Percentiles rank a stretch among this genome's conserved stretches.
Evolutionary conservation across 306 rosid genomes (phyloP).

Genomic region (Amphicarpaea edgeworthii): DNA sequence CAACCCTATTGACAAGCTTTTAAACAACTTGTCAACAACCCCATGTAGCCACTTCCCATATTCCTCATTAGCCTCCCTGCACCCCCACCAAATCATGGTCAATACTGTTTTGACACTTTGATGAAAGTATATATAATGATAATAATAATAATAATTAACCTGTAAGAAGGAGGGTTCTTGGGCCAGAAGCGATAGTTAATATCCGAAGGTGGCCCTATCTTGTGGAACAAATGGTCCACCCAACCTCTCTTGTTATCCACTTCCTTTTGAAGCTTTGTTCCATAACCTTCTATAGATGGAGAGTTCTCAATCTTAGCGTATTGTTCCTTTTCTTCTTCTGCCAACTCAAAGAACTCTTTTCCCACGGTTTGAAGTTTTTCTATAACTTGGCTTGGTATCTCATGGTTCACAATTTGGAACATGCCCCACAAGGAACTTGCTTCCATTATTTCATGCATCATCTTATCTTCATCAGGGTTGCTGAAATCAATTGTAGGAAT

Average conservation of each 20-base stretch:
- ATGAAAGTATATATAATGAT: no score
- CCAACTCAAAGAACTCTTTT: conserved; percentile 55
- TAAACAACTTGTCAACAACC: conserved; percentile 58
- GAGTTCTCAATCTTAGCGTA: conserved; percentile 53
- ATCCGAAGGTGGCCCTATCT: conserved; percentile 61
- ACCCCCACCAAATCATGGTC: no score
- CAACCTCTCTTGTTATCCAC: conserved; percentile 62
- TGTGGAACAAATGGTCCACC: conserved; percentile 74
- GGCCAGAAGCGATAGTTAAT: conserved; percentile 64
- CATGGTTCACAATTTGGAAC: conserved; percentile 69
- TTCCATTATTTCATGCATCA: conserved; percentile 28
- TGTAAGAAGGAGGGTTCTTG: conserved; percentile 43
- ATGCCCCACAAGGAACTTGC: conserved; percentile 68
- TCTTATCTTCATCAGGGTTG: conserved; percentile 48
- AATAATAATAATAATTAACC: no score
- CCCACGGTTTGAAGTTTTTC: conserved; percentile 54
- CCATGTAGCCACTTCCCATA: conserved; percentile 51
- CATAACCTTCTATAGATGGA: conserved; percentile 57
- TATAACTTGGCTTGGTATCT: conserved; percentile 53
- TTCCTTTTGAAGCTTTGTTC: conserved; percentile 63
- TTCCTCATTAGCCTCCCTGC: conserved; percentile 58
- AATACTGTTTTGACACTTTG: no score
- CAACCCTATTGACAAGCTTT: conserved; percentile 53
- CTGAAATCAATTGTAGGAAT: conserved; percentile 59
- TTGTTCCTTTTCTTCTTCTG: conserved; percentile 60